Evolutionary conservation across 2,329 filamentous ascomycete species (phyloP).

Genomic region (Fusarium coffeatum): DNA sequence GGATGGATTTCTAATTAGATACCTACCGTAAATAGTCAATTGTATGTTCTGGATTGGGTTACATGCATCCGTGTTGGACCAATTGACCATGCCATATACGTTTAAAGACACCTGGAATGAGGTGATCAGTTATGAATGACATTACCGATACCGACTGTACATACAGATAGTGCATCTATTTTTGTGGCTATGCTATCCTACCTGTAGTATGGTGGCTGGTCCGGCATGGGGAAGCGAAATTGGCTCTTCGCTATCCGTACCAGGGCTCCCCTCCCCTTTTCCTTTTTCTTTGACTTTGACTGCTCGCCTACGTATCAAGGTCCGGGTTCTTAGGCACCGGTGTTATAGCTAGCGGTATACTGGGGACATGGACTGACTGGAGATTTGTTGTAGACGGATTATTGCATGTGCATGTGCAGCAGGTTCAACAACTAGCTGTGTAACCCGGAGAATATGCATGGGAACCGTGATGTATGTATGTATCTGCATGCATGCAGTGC

Average conservation of each 20-base stretch:
- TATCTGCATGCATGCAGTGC: constrained; percentile 9
- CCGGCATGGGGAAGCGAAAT: constrained; percentile 43
- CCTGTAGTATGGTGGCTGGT: constrained; percentile 31
- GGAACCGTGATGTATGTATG: not conserved
- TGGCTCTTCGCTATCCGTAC: constrained; percentile 7
- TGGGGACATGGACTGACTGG: not conserved
- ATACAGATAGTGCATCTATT: not conserved
- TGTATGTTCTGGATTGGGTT: not conserved
- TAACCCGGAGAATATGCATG: constrained; percentile 14
- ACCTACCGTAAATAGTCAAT: not conserved
- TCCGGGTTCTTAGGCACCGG: not conserved
- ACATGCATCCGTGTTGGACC: constrained; percentile 11
- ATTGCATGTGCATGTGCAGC: not conserved
- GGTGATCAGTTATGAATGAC: not conserved
- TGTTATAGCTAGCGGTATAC: not conserved
- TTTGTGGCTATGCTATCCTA: constrained; percentile 22
- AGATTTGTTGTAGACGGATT: not conserved
- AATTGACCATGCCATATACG: constrained; percentile 9
- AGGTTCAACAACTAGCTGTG: constrained; percentile 2
- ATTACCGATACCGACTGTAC: too few species aligned
- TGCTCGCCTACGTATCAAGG: not conserved
- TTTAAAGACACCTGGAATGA: not conserved
- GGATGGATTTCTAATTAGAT: not conserved
- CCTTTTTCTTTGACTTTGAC: constrained; percentile 13
- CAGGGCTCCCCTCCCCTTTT: constrained; percentile 21